Base-by-base conservation (phyloP, 2,329 filamentous ascomycete species). In the Colletotrichum sp. region DNA sequence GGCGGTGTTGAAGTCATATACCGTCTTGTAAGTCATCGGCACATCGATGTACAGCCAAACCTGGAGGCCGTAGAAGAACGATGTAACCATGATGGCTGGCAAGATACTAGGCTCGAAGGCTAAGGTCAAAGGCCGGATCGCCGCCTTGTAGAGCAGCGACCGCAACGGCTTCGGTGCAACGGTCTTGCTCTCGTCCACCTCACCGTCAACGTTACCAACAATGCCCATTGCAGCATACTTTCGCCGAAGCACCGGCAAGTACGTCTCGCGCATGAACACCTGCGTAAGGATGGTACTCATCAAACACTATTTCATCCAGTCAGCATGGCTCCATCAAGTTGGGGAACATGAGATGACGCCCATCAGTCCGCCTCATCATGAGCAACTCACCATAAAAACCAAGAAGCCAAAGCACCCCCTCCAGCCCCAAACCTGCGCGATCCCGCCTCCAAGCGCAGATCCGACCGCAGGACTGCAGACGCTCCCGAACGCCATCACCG, bases 11-110 rank as follows among this genome's bases (percentile, higher is more conserved):
- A 71, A 74, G 32, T 28, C 39, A n/a, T 64, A 71, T 6, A 68
- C 67, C 8, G 36, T 16, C 66, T 71, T 75, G 8, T 71, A 75
- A 44, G 61, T 64, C 66, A 68, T 74, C 12, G 74, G 67, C 9
- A 76, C 57, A 9, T 75, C 71, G 25, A 76, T 75, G 7, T 67
- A 75, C 64, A 67, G 25, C 71, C 61, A 68, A 8, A 71, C 71
- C 15, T 75, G 67, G 15, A 75, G 71, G 19, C 67, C 66, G 36
- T 71, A 71, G 67, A 71, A 76, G 39, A 71, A 76, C n/a, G 71
- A 65, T 6, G 15, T 74, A 19, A 69, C 60, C 36, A 67, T 12
- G 30, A 66, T 74, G 8, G 65, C 74, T 2, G 52, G 60, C 48
- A 76, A 13, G 8, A 76, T 63, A 32, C 64, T 69, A 12, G 59